Base-by-base conservation (phyloP, 108 stramenopile genomes). In the Cyclostephanos tholiformis region DNA sequence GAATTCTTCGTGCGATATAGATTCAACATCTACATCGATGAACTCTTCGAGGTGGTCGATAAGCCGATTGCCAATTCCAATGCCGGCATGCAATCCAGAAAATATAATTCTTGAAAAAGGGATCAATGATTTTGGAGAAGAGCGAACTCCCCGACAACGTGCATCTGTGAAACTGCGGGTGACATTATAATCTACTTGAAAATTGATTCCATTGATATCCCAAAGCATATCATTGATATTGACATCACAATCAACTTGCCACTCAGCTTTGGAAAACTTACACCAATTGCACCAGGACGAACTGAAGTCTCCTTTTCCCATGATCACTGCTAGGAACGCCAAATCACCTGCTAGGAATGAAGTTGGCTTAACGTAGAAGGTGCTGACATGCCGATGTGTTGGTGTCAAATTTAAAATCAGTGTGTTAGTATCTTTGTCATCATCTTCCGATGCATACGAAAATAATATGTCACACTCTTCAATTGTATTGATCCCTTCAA, bases 261-360 rank as follows among this genome's bases (percentile, higher is more conserved):
- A 63, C 11, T 38, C 41, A 20, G 36, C n/a, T n/a, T 63, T 30
- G 12, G 20, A 38, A 20, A 4, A 13, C 16, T 63, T 63, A 36
- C 62, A 63, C 26, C 26, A 63, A 63, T 63, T 63, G 62, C 62
- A 63, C 62, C 62, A 63, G 12, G 10, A 38, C 17, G 30, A 30
- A 11, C n/a, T 27, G 38, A 63, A 63, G 36, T 43, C 22, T 22
- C 25, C 58, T 23, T 59, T 59, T 16, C 58, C 58, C n/a, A n/a
- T n/a, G n/a, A n/a, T n/a, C n/a, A n/a, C n/a, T n/a, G n/a, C n/a
- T n/a, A n/a, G n/a, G n/a, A 38, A 63, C 9, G 62, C 62, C 26
- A 63, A 36, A 43, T 63, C 36, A 20, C 62, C 62, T 17, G 62
- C 32, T 17, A 63, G 36, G 32, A 63, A 63, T 19, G 39, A 63